These are phyloP conservation scores for Oryza meyeriana DNA, from an alignment of 176 grass and related monocot genomes.

Conservation along the genomic window DNA sequence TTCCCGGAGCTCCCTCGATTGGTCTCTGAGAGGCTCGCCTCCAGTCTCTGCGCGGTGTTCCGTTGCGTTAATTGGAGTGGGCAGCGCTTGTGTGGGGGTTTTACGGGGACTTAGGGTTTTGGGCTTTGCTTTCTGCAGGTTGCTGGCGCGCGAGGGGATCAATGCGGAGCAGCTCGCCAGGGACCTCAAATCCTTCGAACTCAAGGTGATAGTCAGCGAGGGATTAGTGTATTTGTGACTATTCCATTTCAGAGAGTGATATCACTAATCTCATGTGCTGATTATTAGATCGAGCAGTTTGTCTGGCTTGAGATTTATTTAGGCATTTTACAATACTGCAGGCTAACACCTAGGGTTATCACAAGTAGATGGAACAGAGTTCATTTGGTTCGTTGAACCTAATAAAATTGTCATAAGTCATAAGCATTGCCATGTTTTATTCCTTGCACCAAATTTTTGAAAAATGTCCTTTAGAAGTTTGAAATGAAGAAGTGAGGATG, in stretches of 20 bases:
- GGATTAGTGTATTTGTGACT: neutral
- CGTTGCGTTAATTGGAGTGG: neutral
- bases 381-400: neutral
- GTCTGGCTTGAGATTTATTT: slow-evolving; percentile 13
- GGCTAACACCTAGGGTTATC: neutral
- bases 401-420: neutral
- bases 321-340: neutral
- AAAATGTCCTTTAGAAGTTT: neutral
- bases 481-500: neutral
- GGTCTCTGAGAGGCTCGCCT: neutral
- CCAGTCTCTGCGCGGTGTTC: neutral
- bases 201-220: slow-evolving; percentile 60
- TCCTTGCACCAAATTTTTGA: neutral
- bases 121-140: slow-evolving; percentile 41
- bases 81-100: neutral
- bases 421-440: neutral
- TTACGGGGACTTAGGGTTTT: slow-evolving; percentile 38
- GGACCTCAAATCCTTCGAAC: slow-evolving; percentile 93
- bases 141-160: slow-evolving; percentile 93
- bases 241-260: neutral
- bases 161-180: slow-evolving; percentile 84
- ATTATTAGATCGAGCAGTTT: neutral
- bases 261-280: neutral
- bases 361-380: neutral
- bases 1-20: neutral